Evolutionary conservation across 495 filamentous ascomycete genomes (phyloP).

Genomic region (Aspergillus wentii): DNA sequence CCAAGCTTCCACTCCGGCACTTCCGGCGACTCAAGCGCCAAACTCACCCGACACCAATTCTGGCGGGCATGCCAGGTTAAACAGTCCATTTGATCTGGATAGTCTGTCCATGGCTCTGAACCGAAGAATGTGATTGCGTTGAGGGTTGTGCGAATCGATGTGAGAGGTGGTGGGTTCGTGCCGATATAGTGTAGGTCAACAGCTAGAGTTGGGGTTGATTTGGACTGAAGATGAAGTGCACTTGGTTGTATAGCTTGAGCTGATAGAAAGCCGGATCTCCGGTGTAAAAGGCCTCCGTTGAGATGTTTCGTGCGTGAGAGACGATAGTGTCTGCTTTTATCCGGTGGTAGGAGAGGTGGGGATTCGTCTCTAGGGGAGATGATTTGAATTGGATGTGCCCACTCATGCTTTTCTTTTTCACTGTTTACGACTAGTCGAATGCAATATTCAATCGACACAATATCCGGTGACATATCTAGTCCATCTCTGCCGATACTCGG

Average conservation of each 20-base stretch:
- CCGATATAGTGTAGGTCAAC: neutral
- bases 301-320: too few species aligned
- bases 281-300: too few species aligned
- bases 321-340: too few species aligned
- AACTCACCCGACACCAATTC: neutral
- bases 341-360: too few species aligned
- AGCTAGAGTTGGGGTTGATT: neutral
- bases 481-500: neutral
- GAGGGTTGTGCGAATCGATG: neutral
- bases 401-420: too few species aligned
- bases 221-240: neutral
- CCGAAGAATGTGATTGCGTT: neutral
- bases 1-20: neutral
- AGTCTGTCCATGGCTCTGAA: neutral
- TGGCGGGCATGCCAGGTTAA: neutral
- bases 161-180: neutral
- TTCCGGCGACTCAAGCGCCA: neutral
- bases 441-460: too few species aligned
- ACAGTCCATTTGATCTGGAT: neutral
- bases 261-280: neutral
- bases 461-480: too few species aligned
- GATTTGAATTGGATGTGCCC: too few species aligned
- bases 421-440: too few species aligned
- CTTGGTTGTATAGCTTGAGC: neutral
- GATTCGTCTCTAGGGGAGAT: too few species aligned